These are phyloP conservation scores for Cydonia oblonga DNA, from an alignment of 331 rosid genomes.

Conservation along the genomic window DNA sequence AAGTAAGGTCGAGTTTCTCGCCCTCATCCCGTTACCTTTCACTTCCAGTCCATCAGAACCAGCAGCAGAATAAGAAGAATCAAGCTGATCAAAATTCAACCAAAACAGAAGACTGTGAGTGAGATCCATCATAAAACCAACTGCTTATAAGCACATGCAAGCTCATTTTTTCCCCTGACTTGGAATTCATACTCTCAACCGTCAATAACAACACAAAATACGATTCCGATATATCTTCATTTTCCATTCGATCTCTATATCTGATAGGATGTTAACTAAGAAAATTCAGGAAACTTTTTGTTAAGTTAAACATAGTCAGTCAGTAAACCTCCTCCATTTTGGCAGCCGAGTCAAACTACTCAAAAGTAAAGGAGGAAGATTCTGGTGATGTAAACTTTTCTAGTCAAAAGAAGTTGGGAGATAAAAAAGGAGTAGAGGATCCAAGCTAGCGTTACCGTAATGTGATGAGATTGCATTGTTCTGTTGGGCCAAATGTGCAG, in stretches of 20 bases:
- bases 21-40: conserved; percentile 20
- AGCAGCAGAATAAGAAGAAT: neutral
- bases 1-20: conserved; percentile 40
- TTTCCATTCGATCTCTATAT: neutral
- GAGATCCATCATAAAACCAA: no score
- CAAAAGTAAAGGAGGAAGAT: no score
- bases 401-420: no score
- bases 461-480: neutral
- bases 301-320: neutral
- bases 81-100: conserved; percentile 27
- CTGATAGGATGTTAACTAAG: neutral
- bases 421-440: neutral
- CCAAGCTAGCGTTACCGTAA: neutral
- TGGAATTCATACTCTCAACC: neutral
- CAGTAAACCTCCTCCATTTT: neutral
- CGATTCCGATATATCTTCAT: neutral
- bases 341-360: neutral
- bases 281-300: neutral
- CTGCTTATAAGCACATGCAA: no score
- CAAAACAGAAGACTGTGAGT: no score
- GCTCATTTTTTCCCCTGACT: no score
- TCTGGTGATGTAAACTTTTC: no score
- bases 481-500: neutral
- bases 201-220: neutral
- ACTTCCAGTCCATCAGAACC: conserved; percentile 4